Conservation (phyloP, 257 asterid genomes). For the Nicotiana obtusifolia region DNA sequence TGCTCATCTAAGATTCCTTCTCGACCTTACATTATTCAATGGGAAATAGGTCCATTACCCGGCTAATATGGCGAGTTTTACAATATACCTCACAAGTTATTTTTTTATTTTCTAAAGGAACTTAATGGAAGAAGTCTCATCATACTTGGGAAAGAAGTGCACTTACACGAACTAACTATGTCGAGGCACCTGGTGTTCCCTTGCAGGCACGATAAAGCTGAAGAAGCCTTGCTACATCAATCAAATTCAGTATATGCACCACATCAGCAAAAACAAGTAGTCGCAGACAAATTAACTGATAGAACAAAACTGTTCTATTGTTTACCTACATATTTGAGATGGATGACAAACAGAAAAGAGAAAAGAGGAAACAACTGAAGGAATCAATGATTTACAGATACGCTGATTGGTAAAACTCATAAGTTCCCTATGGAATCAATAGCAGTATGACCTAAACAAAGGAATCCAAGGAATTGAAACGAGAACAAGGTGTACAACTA, state of each 20-base stretch:
- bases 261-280: neutral
- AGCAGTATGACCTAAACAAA: neutral
- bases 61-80: neutral
- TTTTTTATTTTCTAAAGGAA: neutral
- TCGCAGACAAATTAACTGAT: neutral
- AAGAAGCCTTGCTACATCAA: slow-evolving; percentile 32
- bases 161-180: slow-evolving; percentile 38
- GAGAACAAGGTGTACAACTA: neutral
- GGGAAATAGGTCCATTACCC: neutral
- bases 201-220: slow-evolving; percentile 39
- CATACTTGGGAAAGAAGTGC: neutral
- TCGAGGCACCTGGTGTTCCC: slow-evolving; percentile 31
- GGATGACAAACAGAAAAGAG: neutral
- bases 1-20: neutral
- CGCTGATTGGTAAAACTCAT: neutral
- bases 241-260: neutral
- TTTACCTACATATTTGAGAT: neutral
- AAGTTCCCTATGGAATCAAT: neutral
- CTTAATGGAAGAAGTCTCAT: neutral
- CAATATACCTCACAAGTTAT: neutral
- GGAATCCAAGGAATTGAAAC: neutral
- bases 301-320: neutral
- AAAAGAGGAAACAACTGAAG: neutral
- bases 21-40: neutral
- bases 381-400: neutral